phyloP scores from a whole-genome alignment of 2,329 filamentous ascomycete genomes.

The Chaetomium sp. region DNA sequence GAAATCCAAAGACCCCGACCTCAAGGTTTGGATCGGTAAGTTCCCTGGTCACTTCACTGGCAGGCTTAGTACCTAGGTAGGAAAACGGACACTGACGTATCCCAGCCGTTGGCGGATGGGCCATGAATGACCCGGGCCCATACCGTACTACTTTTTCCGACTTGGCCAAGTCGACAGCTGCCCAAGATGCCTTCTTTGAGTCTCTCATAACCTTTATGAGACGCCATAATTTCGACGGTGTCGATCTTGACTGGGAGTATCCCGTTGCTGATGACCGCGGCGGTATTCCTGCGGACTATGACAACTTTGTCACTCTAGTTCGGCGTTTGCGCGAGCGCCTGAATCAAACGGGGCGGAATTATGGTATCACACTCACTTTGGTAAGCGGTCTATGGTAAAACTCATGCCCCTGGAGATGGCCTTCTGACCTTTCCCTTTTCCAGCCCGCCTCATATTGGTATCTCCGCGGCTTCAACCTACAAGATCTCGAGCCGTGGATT shows the following conservation, averaged over 20 bases:
- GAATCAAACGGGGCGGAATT: neutral
- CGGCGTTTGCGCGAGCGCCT: slow-evolving; percentile 12
- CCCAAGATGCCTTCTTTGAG: slow-evolving; percentile 2
- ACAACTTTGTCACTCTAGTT: neutral
- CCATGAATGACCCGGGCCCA: slow-evolving; percentile 8
- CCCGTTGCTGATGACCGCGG: slow-evolving; percentile 11
- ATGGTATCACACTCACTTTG: slow-evolving; percentile 1
- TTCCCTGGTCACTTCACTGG: too few relatives aligned
- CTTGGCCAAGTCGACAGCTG: neutral
- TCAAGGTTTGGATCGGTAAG: slow-evolving; percentile 14
- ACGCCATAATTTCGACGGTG: slow-evolving; percentile 9
- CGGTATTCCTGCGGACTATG: neutral
- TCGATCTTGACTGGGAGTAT: slow-evolving; percentile 16
- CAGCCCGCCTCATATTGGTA: slow-evolving; percentile 12
- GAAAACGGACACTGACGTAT: neutral
- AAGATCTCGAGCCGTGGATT: neutral
- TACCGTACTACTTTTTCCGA: slow-evolving; percentile 9
- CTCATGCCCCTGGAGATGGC: neutral
- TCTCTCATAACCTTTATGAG: slow-evolving; percentile 3
- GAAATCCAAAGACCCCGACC: neutral
- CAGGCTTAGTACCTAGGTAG: too few relatives aligned
- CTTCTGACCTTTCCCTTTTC: neutral
- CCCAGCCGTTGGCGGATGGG: slow-evolving; percentile 7
- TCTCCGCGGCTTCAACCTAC: slow-evolving; percentile 7
- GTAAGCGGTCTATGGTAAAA: neutral